Conservation (phyloP, 768 basidiomycete genomes). For the Mycena chlorophos region DNA sequence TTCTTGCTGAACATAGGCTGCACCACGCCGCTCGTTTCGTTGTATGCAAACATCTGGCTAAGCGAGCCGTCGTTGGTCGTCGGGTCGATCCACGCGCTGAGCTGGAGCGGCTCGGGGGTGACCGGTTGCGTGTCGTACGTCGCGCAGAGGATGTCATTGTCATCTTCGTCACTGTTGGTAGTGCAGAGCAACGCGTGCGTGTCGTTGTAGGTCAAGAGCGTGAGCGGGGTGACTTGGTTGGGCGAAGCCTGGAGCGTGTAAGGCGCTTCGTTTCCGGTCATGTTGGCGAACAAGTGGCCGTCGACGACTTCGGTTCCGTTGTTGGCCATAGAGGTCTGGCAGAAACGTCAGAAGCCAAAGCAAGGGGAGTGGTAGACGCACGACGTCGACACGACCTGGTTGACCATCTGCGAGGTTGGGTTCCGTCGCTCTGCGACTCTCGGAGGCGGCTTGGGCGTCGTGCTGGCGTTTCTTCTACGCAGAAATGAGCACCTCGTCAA, state of each 20-base stretch:
- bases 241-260: background rate
- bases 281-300: background rate
- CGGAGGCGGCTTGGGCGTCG: no score
- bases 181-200: background rate
- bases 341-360: background rate
- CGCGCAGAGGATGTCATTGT: background rate
- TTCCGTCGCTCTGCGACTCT: no score
- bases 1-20: no score
- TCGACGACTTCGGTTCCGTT: background rate
- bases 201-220: background rate
- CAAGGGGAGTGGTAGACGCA: background rate
- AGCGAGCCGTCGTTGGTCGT: no score
- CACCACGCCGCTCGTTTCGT: no score
- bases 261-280: background rate
- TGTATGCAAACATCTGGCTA: no score
- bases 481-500: background rate
- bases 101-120: background rate
- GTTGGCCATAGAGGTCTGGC: background rate
- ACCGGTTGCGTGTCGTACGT: background rate
- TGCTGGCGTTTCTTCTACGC: no score
- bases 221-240: background rate
- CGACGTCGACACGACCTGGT: background rate
- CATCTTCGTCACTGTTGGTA: no score
- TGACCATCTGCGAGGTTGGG: background rate
- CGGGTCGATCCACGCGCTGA: no score